Evolutionary conservation across 2,329 filamentous ascomycete species (phyloP).

Genomic region (Conoideocrella luteorostrata): DNA sequence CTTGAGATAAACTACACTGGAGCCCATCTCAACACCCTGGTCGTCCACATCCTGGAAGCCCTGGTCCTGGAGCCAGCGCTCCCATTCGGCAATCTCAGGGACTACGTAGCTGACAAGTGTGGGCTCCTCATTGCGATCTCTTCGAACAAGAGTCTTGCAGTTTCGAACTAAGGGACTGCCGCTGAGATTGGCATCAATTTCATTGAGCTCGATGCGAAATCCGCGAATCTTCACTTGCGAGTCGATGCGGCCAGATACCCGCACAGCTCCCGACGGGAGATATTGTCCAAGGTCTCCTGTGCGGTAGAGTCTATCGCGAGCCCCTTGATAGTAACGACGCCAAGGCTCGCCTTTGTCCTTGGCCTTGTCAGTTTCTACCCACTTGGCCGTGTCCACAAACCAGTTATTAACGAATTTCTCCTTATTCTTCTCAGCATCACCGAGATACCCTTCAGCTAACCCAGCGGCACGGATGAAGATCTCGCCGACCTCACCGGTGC

Average conservation of each 20-base stretch:
- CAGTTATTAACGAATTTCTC: constrained; percentile 80
- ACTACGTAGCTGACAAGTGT: constrained; percentile 85
- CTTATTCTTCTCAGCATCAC: constrained; percentile 51
- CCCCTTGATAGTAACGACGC: no score
- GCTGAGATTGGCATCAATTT: constrained; percentile 81
- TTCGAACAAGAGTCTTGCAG: constrained; percentile 70
- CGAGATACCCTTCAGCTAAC: constrained; percentile 74
- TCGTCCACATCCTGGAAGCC: constrained; percentile 50
- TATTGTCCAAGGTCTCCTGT: no score
- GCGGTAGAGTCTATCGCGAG: no score
- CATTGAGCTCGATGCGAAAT: constrained; percentile 73
- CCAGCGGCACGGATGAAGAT: constrained; percentile 78
- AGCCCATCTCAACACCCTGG: constrained; percentile 40
- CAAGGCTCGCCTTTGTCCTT: no score
- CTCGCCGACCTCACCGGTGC: constrained; percentile 76
- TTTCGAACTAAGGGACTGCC: constrained; percentile 72
- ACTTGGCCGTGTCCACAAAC: constrained; percentile 71
- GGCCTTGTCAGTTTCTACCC: constrained; percentile 61
- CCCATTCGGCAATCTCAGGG: constrained; percentile 69
- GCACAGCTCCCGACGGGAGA: neutral
- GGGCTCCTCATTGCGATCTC: constrained; percentile 53
- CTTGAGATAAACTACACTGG: constrained; percentile 36
- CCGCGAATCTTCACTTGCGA: constrained; percentile 19
- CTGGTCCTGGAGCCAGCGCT: constrained; percentile 54
- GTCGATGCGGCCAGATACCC: constrained; percentile 15